A percentile compares a stretch with the other conserved stretches of the same genome.
Conservation (phyloP, 2,329 filamentous ascomycete genomes). For the Cladosporium halotolerans region DNA sequence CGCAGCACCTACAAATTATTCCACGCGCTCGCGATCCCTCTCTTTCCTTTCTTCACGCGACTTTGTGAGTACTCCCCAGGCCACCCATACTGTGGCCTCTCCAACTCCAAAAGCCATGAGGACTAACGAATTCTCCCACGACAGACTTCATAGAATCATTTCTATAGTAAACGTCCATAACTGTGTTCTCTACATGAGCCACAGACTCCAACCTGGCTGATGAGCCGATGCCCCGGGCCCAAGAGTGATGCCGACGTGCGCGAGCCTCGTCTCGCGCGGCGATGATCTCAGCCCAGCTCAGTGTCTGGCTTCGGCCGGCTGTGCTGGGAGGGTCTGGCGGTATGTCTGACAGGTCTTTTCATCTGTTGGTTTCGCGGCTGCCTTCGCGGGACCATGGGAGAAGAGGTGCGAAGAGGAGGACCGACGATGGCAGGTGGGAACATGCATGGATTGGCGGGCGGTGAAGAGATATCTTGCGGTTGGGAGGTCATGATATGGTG, state of each 20-base stretch:
- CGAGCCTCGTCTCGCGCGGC: constrained; percentile 20
- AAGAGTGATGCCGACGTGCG: constrained; percentile 31
- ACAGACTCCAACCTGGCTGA: constrained; percentile 31
- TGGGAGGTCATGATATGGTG: no score
- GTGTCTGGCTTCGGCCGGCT: constrained; percentile 30
- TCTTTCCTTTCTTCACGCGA: constrained; percentile 8
- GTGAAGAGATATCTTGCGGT: no score
- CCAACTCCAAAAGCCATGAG: neutral
- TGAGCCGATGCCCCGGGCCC: constrained; percentile 29
- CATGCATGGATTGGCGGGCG: no score
- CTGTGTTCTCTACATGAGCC: constrained; percentile 17
- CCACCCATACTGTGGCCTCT: neutral
- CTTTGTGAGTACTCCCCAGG: constrained; percentile 6
- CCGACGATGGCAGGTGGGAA: no score
- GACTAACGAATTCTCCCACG: neutral
- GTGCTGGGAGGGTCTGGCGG: constrained; percentile 27
- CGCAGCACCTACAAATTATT: neutral
- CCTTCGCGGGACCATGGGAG: neutral
- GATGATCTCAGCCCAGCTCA: constrained; percentile 30
- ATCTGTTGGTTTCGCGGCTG: constrained; percentile 14
- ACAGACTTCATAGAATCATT: constrained; percentile 17
- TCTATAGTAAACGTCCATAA: constrained; percentile 17
- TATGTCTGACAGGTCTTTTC: constrained; percentile 32
- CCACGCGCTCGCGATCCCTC: neutral
- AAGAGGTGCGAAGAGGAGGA: neutral